A percentile compares a stretch with the other conserved stretches of the same genome.
Evolutionary conservation across 805 yeast genomes (phyloP).

Genomic region (Lipomyces kockii): DNA sequence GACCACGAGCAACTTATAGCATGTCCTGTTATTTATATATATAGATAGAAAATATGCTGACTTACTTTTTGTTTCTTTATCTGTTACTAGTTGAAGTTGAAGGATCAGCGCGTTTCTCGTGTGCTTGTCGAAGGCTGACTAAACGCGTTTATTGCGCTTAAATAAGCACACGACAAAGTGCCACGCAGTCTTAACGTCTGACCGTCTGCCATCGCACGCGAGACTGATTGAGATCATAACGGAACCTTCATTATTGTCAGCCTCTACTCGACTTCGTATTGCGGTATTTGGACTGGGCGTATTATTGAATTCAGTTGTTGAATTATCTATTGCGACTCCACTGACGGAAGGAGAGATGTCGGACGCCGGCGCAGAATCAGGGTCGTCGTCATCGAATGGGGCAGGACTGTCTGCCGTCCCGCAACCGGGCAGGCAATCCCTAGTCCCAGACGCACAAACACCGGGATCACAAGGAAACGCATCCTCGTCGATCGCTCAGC

Average conservation of each 20-base stretch:
- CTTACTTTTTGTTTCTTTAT: too few relatives aligned
- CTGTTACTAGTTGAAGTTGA: too few relatives aligned
- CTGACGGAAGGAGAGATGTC: background rate
- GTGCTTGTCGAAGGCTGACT: background rate
- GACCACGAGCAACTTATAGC: background rate
- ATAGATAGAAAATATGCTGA: too few relatives aligned
- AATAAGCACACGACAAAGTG: background rate
- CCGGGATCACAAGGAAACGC: background rate
- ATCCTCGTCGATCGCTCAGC: background rate
- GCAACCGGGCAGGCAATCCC: background rate
- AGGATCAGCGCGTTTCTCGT: too few relatives aligned
- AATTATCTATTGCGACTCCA: background rate
- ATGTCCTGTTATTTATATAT: too few relatives aligned
- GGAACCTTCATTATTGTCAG: background rate
- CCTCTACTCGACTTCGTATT: background rate
- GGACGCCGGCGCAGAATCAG: background rate
- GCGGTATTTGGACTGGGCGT: background rate
- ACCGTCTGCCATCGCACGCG: background rate
- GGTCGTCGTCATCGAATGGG: background rate
- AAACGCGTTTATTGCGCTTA: background rate
- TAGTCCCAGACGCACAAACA: background rate
- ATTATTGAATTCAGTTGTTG: background rate
- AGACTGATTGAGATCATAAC: background rate
- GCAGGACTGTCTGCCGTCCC: background rate
- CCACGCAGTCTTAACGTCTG: background rate